These are phyloP conservation scores for Coffea humblotiana DNA, from an alignment of 305 asterid species.

Conservation along the genomic window DNA sequence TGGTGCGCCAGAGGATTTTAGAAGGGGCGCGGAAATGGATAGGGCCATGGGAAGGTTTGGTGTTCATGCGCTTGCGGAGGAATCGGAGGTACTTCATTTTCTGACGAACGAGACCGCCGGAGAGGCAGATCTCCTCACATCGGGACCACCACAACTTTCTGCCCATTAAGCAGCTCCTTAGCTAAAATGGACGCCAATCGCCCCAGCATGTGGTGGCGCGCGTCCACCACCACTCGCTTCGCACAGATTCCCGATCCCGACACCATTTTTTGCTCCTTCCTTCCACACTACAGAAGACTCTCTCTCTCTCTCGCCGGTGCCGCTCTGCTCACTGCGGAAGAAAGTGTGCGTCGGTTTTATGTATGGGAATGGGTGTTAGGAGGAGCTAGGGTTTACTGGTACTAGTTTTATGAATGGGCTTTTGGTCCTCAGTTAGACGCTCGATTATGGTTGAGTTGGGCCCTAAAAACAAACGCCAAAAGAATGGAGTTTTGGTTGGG, in stretches of 20 bases:
- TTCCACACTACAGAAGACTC: too few relatives aligned
- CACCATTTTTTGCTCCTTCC: conserved; percentile 43
- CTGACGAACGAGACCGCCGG: conserved; percentile 96
- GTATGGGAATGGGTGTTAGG: not conserved
- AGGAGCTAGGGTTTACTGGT: not conserved
- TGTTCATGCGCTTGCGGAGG: conserved; percentile 91
- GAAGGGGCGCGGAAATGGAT: conserved; percentile 97
- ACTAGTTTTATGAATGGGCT: not conserved
- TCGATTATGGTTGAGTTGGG: too few relatives aligned
- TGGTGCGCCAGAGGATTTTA: conserved; percentile 92
- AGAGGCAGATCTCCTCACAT: conserved; percentile 85
- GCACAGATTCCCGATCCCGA: conserved; percentile 80
- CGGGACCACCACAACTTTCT: conserved; percentile 73
- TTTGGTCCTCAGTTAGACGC: not conserved
- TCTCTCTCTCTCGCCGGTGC: not conserved
- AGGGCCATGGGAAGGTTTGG: conserved; percentile 95
- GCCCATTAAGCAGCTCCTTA: conserved; percentile 76
- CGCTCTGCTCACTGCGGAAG: not conserved
- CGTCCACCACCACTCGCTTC: conserved; percentile 73
- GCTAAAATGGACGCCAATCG: conserved; percentile 74
- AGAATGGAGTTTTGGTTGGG: not conserved
- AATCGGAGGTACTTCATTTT: conserved; percentile 89
- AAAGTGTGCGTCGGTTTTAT: not conserved
- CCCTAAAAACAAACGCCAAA: too few relatives aligned
- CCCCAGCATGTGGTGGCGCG: conserved; percentile 91